phyloP scores from a whole-genome alignment of 495 filamentous ascomycete genomes.

The Penicillium mononematosum region DNA sequence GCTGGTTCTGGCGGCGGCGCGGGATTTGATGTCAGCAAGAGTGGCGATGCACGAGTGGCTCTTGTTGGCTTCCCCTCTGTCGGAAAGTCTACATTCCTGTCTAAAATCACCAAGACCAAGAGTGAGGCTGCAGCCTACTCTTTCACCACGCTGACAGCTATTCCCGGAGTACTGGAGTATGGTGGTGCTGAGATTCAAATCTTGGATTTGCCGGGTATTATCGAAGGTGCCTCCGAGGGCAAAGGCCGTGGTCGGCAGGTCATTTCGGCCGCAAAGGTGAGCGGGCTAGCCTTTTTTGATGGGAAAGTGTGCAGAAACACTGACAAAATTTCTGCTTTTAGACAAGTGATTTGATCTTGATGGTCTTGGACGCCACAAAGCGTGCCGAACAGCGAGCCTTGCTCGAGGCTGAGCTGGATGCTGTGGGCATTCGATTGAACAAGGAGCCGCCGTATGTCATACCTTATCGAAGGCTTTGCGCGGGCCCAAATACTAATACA shows the following conservation, averaged over 20 bases:
- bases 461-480: background rate
- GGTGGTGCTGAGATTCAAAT: conserved; percentile 98
- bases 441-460: conserved; percentile 76
- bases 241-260: conserved; percentile 96
- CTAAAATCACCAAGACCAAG: conserved; percentile 98
- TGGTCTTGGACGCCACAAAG: conserved; percentile 97
- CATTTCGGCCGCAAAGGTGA: conserved; percentile 89
- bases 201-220: conserved; percentile 97
- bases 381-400: conserved; percentile 89
- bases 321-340: conserved; percentile 28
- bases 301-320: background rate
- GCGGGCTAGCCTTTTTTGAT: background rate
- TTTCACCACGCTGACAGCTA: conserved; percentile 97
- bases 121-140: conserved; percentile 95
- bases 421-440: conserved; percentile 94
- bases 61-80: conserved; percentile 98
- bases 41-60: conserved; percentile 94
- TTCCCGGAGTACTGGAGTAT: conserved; percentile 97
- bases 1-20: conserved; percentile 66
- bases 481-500: conserved; percentile 16
- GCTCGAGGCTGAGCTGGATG: conserved; percentile 89
- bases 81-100: conserved; percentile 97
- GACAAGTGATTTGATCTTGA: conserved; percentile 95
- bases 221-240: conserved; percentile 93
- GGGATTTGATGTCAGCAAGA: conserved; percentile 97